Base-by-base conservation (phyloP, 2,329 filamentous ascomycete species). In the Cladophialophora chaetospira region DNA sequence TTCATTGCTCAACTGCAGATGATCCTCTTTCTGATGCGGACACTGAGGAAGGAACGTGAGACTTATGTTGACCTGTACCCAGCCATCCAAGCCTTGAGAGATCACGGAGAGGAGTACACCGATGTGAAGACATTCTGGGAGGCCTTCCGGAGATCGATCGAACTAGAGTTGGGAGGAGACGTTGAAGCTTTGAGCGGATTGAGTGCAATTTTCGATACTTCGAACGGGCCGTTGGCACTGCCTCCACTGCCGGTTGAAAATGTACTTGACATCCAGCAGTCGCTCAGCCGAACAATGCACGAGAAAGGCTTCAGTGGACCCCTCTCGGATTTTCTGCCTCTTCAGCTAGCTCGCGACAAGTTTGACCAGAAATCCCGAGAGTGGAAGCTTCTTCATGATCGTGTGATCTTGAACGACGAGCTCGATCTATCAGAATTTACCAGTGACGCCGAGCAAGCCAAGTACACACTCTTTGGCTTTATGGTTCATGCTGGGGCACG, bases 381-480 rank as follows among this genome's bases (percentile, higher is more conserved):
- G 25, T 86, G 83, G 79, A 77, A 79, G 47, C 79, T 86, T 60
- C 66, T 83, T 4, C 75, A 79, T 49, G 78, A 85, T 65, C 77
- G 76, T 38, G 79, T 87, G n/a, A 72, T 76, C 2, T 64, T 86
- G 11, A 75, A 84, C 50, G 82, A 86, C 52, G 70, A 76, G 9
- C 67, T 86, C 23, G 74, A 74, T 40, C 69, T 85, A n/a, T 66
- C 69, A 1, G 64, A 68, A 3, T 71, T 67, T 55, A 67, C 71
- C 2, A 57, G 68, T 15, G 68, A 72, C 28, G 67, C 62, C 1
- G 65, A 73, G 23, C 72, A 67, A 6, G 72, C 71, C 10, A 67
- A 73, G 9, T 87, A 85, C 65, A 79, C 77, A 1, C 74, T 87
- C 0, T 86, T 83, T 61, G 82, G 82, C 2, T 81, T 85, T 60